Conservation (phyloP, 306 rosid species). For the Vigna angularis region DNA sequence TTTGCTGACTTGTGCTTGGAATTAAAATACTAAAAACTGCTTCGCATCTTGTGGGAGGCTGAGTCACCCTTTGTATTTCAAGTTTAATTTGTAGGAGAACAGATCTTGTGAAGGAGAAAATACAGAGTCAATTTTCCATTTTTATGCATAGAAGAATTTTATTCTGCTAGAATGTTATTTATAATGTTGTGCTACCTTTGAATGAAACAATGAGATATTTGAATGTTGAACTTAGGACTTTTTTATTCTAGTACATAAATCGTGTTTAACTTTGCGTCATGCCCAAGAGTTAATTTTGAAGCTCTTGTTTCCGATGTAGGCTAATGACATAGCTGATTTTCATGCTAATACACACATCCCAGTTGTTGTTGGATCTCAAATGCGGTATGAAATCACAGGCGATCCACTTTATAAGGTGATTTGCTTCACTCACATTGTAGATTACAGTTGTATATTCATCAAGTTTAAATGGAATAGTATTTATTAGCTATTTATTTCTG, state of each 20-base stretch:
- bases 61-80: no score
- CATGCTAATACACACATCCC: slow-evolving; percentile 96
- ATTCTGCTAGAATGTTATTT: no score
- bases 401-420: slow-evolving; percentile 89
- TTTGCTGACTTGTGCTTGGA: no score
- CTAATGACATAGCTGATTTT: slow-evolving; percentile 71
- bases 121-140: no score
- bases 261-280: slow-evolving; percentile 11
- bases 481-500: not conserved
- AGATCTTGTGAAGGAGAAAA: no score
- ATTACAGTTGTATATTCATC: slow-evolving; percentile 12
- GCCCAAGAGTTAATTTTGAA: slow-evolving; percentile 2
- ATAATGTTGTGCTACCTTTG: no score
- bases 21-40: no score
- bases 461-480: slow-evolving; percentile 9
- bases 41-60: no score
- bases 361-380: slow-evolving; percentile 83
- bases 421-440: slow-evolving; percentile 12
- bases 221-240: slow-evolving; percentile 2
- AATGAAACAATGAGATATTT: not conserved
- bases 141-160: no score
- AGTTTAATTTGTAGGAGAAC: no score
- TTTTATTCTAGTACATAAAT: slow-evolving; percentile 4
- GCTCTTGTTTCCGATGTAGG: slow-evolving; percentile 53
- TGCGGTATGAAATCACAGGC: slow-evolving; percentile 85